Conservation (phyloP, 306 rosid genomes). For the Aeschynomene evenia region DNA sequence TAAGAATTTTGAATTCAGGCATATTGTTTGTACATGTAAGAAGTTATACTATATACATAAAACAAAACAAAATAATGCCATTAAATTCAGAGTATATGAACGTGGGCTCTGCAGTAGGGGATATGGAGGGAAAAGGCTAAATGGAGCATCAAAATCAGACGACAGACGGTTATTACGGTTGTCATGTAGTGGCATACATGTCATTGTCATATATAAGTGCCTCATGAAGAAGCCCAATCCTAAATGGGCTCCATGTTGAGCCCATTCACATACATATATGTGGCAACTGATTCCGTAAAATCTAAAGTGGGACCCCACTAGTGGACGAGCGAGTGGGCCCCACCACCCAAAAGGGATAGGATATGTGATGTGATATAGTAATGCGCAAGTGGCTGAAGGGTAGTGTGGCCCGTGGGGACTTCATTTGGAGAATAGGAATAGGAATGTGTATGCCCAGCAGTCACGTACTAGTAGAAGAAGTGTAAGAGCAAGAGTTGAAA, state of each 20-base stretch:
- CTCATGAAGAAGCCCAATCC: constrained; percentile 4
- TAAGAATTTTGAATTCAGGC: constrained; percentile 3
- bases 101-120: neutral
- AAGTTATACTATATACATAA: neutral
- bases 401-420: constrained; percentile 20
- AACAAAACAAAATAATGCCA: constrained; percentile 8
- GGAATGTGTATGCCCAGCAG: constrained; percentile 2
- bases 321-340: constrained; percentile 39
- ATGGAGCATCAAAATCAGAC: constrained; percentile 10
- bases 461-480: neutral
- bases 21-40: neutral
- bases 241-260: constrained; percentile 24
- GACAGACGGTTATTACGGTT: constrained; percentile 25
- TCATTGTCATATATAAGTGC: too few relatives aligned
- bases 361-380: neutral
- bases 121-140: neutral
- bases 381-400: constrained; percentile 27
- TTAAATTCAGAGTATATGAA: neutral
- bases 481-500: neutral
- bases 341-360: neutral
- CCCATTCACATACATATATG: constrained; percentile 15
- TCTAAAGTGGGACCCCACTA: constrained; percentile 15
- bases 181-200: constrained; percentile 14
- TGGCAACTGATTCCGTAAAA: neutral
- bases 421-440: constrained; percentile 7